These are phyloP conservation scores for Wakefieldia striispora DNA, from an alignment of 768 basidiomycete genomes.

Conservation along the genomic window DNA sequence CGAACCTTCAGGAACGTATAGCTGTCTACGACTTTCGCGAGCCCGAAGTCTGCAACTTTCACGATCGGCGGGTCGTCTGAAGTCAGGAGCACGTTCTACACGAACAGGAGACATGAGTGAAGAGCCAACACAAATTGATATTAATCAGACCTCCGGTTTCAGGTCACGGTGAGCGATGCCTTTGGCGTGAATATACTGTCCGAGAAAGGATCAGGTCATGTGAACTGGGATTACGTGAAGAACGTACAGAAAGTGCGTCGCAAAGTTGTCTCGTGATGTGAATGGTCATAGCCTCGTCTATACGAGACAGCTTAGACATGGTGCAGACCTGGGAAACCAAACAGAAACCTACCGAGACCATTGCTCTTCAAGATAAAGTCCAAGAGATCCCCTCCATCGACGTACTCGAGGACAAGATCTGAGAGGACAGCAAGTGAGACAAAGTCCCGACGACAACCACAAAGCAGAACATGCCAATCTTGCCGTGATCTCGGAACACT, in stretches of 20 bases:
- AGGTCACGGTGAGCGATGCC: conserved; percentile 92
- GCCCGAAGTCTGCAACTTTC: conserved; percentile 95
- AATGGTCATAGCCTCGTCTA: conserved; percentile 56
- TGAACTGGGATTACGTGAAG: neutral
- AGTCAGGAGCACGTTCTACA: conserved; percentile 82
- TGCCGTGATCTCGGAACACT: conserved; percentile 64
- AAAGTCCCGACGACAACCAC: neutral
- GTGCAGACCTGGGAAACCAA: neutral
- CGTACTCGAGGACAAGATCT: conserved; percentile 82
- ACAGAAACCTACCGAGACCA: conserved; percentile 55
- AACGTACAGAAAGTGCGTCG: conserved; percentile 65
- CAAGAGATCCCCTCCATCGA: conserved; percentile 87
- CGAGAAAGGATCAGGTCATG: conserved; percentile 2
- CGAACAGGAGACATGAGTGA: conserved; percentile 1
- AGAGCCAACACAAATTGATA: neutral
- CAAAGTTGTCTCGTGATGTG: conserved; percentile 84
- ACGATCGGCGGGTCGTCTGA: conserved; percentile 61
- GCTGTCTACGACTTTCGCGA: conserved; percentile 88
- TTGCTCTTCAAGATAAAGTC: conserved; percentile 65
- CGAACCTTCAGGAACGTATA: conserved; percentile 72
- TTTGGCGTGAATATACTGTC: conserved; percentile 63
- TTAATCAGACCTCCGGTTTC: conserved; percentile 70
- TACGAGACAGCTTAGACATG: neutral
- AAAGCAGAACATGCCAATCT: conserved; percentile 48
- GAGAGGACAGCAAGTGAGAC: conserved; percentile 28